Evolutionary conservation across 768 basidiomycete genomes (phyloP).

Genomic region (Phallus indusiatus): DNA sequence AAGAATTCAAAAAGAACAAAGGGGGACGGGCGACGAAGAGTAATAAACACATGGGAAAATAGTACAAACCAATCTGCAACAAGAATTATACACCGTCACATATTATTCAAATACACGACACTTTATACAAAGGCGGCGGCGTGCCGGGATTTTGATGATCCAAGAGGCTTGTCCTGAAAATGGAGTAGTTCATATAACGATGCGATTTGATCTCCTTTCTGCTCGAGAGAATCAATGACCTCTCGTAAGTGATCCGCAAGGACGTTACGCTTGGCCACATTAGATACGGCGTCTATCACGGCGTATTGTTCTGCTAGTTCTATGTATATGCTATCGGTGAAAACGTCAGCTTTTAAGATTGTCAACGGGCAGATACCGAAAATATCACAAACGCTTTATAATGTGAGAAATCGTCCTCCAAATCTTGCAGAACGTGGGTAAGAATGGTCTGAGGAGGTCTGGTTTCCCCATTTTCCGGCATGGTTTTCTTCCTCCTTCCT

Average conservation of each 20-base stretch:
- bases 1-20: no score
- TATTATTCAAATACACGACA: neutral
- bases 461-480: conserved; percentile 11
- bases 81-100: neutral
- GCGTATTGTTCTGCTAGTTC: conserved; percentile 93
- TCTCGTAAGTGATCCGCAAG: conserved; percentile 83
- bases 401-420: conserved; percentile 93
- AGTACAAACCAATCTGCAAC: neutral
- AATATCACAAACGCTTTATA: conserved; percentile 70
- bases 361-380: conserved; percentile 4
- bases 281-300: conserved; percentile 73
- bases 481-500: conserved; percentile 11
- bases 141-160: neutral
- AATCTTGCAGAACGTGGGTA: conserved; percentile 68
- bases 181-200: conserved; percentile 74
- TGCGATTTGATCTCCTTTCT: conserved; percentile 96
- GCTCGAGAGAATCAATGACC: conserved; percentile 86
- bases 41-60: neutral
- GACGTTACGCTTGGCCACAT: conserved; percentile 73
- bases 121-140: neutral
- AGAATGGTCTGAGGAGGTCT: conserved; percentile 84
- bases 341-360: neutral
- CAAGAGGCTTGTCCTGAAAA: conserved; percentile 51
- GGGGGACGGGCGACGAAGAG: no score
- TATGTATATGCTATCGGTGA: conserved; percentile 61